These are phyloP conservation scores for Aspergillus oerlinghausenensis DNA, from an alignment of 2,329 filamentous ascomycete genomes.

Conservation along the genomic window DNA sequence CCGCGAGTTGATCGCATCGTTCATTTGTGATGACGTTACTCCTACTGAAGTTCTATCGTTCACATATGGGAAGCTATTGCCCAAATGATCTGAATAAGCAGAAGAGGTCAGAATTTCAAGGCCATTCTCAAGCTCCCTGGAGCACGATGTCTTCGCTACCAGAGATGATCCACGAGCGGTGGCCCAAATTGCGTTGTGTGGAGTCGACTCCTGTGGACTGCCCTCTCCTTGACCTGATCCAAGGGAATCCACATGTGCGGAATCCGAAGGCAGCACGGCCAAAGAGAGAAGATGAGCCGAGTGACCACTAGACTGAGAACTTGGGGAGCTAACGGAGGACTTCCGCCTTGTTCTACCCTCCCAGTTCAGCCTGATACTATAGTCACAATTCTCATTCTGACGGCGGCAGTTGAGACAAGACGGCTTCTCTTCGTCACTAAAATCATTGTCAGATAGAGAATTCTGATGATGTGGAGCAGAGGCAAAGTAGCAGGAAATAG, in stretches of 20 bases:
- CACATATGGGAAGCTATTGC: conserved; percentile 13
- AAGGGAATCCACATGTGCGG: conserved; percentile 2
- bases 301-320: conserved; percentile 23
- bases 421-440: conserved; percentile 70
- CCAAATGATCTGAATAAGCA: conserved; percentile 13
- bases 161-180: conserved; percentile 7
- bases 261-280: conserved; percentile 9
- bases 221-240: conserved; percentile 3
- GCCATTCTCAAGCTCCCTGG: conserved; percentile 20
- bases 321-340: conserved; percentile 36
- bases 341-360: conserved; percentile 64
- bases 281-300: conserved; percentile 14
- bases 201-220: conserved; percentile 2
- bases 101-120: conserved; percentile 11
- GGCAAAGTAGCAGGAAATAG: background rate
- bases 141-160: conserved; percentile 13
- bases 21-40: conserved; percentile 14
- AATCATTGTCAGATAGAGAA: conserved; percentile 10
- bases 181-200: conserved; percentile 13
- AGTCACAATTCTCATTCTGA: conserved; percentile 71
- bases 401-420: conserved; percentile 67
- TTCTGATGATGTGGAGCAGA: background rate
- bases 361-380: conserved; percentile 78
- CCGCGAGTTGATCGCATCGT: conserved; percentile 18
- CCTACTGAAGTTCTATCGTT: conserved; percentile 17